Conservation (phyloP, 192 early-diverging fungal genomes). For the Obelidium mucronatum region DNA sequence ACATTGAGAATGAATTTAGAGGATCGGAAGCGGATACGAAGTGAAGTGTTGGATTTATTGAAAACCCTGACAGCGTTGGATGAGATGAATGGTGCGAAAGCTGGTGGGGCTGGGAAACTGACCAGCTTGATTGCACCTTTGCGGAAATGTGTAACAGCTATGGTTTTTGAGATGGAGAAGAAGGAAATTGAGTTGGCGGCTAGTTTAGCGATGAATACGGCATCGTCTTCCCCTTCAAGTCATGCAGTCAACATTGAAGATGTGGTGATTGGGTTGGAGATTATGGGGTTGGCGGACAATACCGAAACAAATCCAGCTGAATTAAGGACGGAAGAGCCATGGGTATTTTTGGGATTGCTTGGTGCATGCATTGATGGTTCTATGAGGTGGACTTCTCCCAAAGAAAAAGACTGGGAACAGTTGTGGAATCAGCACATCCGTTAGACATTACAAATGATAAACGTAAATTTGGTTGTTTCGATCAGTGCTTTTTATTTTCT, state of each 20-base stretch:
- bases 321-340: not conserved
- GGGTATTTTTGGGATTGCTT: conserved; percentile 18
- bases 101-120: not conserved
- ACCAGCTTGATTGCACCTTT: not conserved
- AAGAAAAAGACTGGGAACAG: not conserved
- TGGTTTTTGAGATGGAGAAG: conserved; percentile 2
- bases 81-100: not conserved
- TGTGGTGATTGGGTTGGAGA: not conserved
- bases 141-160: not conserved
- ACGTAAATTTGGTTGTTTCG: too few species aligned
- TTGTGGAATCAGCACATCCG: conserved; percentile 16
- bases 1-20: conserved; percentile 4
- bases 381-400: not conserved
- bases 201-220: not conserved
- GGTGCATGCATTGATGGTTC: not conserved
- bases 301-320: not conserved
- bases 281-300: too few species aligned
- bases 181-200: too few species aligned
- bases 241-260: not conserved
- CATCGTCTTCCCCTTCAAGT: too few species aligned
- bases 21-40: not conserved
- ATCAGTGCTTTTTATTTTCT: too few species aligned
- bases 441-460: too few species aligned
- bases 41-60: conserved; percentile 8
- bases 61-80: not conserved